Conservation (phyloP, 2,329 filamentous ascomycete species). For the Penicillium sp. region DNA sequence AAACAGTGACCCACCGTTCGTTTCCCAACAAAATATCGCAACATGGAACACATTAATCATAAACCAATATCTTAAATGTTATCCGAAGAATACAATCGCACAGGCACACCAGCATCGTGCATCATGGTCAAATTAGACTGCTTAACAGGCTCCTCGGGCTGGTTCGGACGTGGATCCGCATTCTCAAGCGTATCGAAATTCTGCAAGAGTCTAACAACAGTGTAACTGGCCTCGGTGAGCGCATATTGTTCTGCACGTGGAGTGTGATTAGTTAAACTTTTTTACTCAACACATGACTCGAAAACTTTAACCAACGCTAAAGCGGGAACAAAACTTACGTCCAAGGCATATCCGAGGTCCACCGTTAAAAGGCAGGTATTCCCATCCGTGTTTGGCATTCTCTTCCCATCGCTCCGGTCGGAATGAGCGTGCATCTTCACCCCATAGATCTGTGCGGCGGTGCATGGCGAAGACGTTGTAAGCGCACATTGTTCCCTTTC, state of each 20-base stretch:
- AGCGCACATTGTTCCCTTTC: constrained; percentile 62
- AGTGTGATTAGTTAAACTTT: not conserved
- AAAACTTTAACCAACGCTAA: not conserved
- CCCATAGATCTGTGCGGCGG: constrained; percentile 54
- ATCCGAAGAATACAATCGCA: constrained; percentile 26
- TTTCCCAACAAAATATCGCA: not conserved
- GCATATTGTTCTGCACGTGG: constrained; percentile 41
- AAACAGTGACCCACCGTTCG: too few relatives aligned
- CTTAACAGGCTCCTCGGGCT: constrained; percentile 28
- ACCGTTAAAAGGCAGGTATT: constrained; percentile 35
- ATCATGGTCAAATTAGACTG: constrained; percentile 32
- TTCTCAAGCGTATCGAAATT: constrained; percentile 38
- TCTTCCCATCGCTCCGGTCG: constrained; percentile 42
- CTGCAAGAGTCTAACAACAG: constrained; percentile 39
- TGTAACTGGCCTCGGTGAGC: constrained; percentile 44
- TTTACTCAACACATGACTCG: not conserved
- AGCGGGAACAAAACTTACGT: constrained; percentile 26
- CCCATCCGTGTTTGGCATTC: constrained; percentile 40
- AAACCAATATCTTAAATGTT: not conserved
- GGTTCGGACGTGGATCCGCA: constrained; percentile 29
- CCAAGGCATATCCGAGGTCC: constrained; percentile 41
- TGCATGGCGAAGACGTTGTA: constrained; percentile 74
- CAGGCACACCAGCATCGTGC: constrained; percentile 32
- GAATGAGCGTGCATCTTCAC: constrained; percentile 46
- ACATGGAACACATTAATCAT: not conserved